Evolutionary conservation across 371 early-diverging fungal species (phyloP).

Genomic region (Apophysomyces trapeziformis): DNA sequence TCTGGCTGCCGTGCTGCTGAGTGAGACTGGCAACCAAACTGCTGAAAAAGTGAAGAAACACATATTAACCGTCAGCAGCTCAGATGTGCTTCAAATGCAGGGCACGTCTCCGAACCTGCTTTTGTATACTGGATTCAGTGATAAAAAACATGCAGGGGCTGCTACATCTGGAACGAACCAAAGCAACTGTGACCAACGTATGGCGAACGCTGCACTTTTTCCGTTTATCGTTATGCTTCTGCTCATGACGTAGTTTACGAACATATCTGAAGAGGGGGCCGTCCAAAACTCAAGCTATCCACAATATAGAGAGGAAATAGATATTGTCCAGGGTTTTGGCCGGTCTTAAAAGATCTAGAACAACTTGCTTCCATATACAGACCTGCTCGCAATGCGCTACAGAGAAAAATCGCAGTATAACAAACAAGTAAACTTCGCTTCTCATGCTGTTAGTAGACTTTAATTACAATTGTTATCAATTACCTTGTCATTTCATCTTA

Average conservation of each 20-base stretch:
- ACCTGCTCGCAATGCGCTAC: no score
- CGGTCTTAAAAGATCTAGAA: no score
- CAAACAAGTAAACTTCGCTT: no score
- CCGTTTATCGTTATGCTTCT: background rate
- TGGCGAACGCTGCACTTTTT: background rate
- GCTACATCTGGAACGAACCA: background rate
- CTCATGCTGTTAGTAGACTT: no score
- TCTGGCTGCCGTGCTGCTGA: constrained; percentile 14
- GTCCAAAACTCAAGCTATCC: no score
- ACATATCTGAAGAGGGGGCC: no score
- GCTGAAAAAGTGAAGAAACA: background rate
- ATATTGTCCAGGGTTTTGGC: no score
- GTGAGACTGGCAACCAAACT: background rate
- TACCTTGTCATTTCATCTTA: no score
- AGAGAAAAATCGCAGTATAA: no score
- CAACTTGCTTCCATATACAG: no score
- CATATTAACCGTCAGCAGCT: background rate
- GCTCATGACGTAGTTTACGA: background rate
- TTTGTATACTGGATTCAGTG: background rate
- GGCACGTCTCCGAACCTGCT: background rate
- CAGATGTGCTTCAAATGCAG: background rate
- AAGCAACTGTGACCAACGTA: background rate
- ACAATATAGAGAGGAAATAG: no score
- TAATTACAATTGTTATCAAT: no score
- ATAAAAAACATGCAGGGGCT: background rate